phyloP scores from a whole-genome alignment of 345 rosid species.

The Euphorbia peplus region DNA sequence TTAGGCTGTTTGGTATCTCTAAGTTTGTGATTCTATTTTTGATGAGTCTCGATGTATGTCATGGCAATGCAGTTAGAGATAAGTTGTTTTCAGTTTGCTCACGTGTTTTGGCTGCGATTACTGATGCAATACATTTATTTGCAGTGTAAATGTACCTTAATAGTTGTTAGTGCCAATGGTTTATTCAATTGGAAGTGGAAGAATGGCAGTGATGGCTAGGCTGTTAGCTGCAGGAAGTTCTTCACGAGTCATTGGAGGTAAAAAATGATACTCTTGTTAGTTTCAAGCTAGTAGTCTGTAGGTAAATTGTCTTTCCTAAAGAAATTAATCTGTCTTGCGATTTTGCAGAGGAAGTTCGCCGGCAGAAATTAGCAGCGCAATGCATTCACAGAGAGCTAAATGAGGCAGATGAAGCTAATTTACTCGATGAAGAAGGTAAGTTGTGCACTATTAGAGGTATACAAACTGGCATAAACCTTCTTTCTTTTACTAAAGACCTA shows the following conservation, averaged over 20 bases:
- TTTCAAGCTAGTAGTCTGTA: background rate
- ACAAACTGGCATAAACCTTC: background rate
- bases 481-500: no score
- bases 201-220: slow-evolving; percentile 63
- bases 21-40: background rate
- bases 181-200: slow-evolving; percentile 50
- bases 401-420: slow-evolving; percentile 58
- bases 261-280: background rate
- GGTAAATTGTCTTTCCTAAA: background rate
- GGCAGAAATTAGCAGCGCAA: slow-evolving; percentile 37
- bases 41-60: background rate
- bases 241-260: slow-evolving; percentile 34
- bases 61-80: slow-evolving; percentile 7
- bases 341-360: slow-evolving; percentile 42
- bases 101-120: slow-evolving; percentile 1
- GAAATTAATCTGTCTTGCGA: background rate
- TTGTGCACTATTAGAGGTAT: background rate
- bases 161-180: slow-evolving; percentile 43
- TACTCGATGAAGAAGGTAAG: slow-evolving; percentile 66
- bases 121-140: slow-evolving; percentile 1
- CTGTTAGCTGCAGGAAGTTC: slow-evolving; percentile 43
- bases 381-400: slow-evolving; percentile 39
- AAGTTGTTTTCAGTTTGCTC: background rate
- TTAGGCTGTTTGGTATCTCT: background rate
- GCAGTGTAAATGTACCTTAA: slow-evolving; percentile 24